Conservation (phyloP, 352 stramenopile species). For the Phytophthora sp. region DNA sequence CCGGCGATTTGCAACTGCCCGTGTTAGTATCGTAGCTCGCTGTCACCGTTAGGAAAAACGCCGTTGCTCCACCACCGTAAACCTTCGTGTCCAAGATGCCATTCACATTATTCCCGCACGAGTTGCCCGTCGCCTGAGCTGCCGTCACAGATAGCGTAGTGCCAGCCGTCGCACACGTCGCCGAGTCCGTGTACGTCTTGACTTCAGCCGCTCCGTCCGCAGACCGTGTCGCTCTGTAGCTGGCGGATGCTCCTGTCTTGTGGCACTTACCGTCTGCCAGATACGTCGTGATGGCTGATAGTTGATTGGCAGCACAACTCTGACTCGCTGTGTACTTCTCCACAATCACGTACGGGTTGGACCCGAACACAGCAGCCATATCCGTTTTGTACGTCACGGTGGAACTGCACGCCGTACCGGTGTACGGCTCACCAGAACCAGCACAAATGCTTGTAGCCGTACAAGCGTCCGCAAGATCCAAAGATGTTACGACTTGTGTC, state of each 20-base stretch:
- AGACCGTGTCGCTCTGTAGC: not conserved
- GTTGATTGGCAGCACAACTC: not conserved
- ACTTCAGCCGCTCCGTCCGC: not conserved
- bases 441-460: not conserved
- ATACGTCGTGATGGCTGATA: constrained; percentile 12
- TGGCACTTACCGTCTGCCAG: constrained; percentile 19
- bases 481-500: not conserved
- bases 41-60: not conserved
- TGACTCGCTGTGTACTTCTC: constrained; percentile 10
- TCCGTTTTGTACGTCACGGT: constrained; percentile 6
- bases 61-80: not conserved
- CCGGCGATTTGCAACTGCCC: not conserved
- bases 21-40: not conserved
- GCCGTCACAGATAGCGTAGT: not conserved
- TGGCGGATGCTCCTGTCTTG: not conserved
- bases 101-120: not conserved
- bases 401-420: not conserved
- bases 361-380: not conserved
- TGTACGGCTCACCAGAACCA: constrained; percentile 1
- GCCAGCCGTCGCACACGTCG: not conserved
- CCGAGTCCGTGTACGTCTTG: not conserved
- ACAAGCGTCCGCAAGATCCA: not conserved
- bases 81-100: constrained; percentile 11
- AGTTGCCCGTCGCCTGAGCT: not conserved
- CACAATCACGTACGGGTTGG: constrained; percentile 18